Evolutionary conservation across 768 basidiomycete species (phyloP), one percentile per base, ranked within the genome.

Genomic region (Tylopilus rubrobrunneus): DNA sequence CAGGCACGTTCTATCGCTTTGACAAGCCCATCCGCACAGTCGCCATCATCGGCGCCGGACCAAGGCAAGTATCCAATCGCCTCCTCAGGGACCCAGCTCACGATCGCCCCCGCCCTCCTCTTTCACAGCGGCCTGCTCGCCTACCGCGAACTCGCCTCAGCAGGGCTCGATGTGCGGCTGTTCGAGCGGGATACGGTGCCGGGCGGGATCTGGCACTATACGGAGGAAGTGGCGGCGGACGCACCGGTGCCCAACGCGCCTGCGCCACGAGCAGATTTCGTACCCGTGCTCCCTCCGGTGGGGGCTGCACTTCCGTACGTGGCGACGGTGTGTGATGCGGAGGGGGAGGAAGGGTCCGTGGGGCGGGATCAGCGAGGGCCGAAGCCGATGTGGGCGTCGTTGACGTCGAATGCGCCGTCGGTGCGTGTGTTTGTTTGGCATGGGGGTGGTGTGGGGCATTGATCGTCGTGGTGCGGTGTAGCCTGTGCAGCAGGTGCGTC

Each of bases 101-200:
- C 23, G 6, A 27, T 4, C 37, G 25, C 25, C 25, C 25, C 25
- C 25, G 25, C 25, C 25, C 27, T 15, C 8, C 28, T n/a, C n/a
- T n/a, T n/a, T n/a, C n/a, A 5, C 27, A 61, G 60, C 23, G 60
- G 52, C 4, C 12, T 33, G 59, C 47, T 7, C 10, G 53, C 61
- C 27, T 62, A 53, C 23, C 51, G 36, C 4, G 53, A 62, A 23
- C 45, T 62, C 48, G 51, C 53, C 7, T 52, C 59, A 36, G 61
- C 41, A 0, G 61, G 61, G 17, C 29, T 62, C 7, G 41, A 62
- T 5, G 61, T 59, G 9, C 57, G 60, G 15, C 15, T 62, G 9
- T 62, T 62, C 7, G 61, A 62, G 37, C 51, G 60, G 4, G 56
- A 55, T 43, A 51, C 33, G 19, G 52, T 53, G 3, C 61, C 61